Evolutionary conservation across 306 rosid genomes (phyloP).

Genomic region (Fragaria nilgerrensis): DNA sequence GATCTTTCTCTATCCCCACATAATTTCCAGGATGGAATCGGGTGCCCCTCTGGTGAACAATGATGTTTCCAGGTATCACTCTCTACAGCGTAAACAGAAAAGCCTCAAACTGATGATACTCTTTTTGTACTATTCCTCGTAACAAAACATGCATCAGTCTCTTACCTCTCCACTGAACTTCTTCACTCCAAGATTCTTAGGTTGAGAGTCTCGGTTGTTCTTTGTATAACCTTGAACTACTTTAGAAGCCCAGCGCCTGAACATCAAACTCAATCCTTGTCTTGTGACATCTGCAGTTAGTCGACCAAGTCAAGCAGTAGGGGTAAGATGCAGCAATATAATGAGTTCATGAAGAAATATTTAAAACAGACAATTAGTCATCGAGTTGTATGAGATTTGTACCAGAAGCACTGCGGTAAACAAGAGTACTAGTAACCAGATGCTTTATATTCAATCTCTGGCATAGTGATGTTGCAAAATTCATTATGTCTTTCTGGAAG

Average conservation of each 20-base stretch:
- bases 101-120: background rate
- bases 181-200: constrained; percentile 92
- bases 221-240: constrained; percentile 73
- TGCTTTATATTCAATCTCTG: constrained; percentile 66
- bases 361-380: constrained; percentile 1
- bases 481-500: constrained; percentile 35
- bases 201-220: constrained; percentile 87
- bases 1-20: constrained; percentile 82
- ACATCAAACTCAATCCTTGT: constrained; percentile 65
- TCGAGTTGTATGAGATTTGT: constrained; percentile 21
- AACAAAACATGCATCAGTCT: constrained; percentile 14
- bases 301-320: constrained; percentile 16
- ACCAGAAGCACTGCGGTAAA: constrained; percentile 61
- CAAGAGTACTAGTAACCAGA: constrained; percentile 51
- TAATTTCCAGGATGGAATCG: constrained; percentile 94
- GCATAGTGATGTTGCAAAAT: constrained; percentile 53
- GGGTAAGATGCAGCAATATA: constrained; percentile 14
- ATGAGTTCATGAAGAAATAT: background rate
- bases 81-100: constrained; percentile 41
- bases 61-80: constrained; percentile 89
- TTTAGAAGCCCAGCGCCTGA: constrained; percentile 91
- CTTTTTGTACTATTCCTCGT: background rate
- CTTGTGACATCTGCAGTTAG: constrained; percentile 54
- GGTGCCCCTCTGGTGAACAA: constrained; percentile 82
- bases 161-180: constrained; percentile 95